Conservation (phyloP, 164 flowering plant genomes). For the Hamamelis virginiana region DNA sequence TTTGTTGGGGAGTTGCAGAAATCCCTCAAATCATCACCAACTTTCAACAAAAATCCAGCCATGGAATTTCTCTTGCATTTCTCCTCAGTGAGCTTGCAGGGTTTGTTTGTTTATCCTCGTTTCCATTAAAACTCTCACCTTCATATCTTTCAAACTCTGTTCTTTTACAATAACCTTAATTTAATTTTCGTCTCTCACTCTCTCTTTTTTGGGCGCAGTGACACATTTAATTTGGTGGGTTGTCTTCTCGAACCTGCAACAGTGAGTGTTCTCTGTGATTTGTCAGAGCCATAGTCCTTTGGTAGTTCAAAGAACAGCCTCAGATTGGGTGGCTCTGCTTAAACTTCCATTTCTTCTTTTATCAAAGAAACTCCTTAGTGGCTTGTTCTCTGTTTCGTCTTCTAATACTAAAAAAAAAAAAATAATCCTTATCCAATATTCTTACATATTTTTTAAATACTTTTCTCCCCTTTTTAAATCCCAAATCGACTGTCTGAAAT, state of each 20-base stretch:
- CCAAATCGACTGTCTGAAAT: too few relatives aligned
- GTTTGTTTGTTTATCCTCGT: conserved; percentile 32
- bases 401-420: too few relatives aligned
- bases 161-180: too few relatives aligned
- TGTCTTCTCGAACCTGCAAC: conserved; percentile 94
- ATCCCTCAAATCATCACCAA: conserved; percentile 93
- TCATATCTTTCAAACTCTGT: background rate
- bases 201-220: conserved; percentile 54
- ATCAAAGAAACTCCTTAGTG: too few relatives aligned
- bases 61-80: conserved; percentile 82
- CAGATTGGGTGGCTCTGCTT: background rate
- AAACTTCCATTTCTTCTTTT: background rate
- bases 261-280: conserved; percentile 37
- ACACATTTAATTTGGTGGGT: conserved; percentile 73
- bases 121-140: background rate
- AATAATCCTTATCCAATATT: too few relatives aligned
- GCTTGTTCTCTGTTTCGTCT: too few relatives aligned
- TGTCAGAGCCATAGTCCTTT: too few relatives aligned
- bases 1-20: conserved; percentile 89
- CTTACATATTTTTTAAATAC: too few relatives aligned
- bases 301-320: background rate
- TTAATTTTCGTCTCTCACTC: too few relatives aligned
- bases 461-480: too few relatives aligned
- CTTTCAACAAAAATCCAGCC: conserved; percentile 74
- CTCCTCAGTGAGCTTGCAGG: conserved; percentile 89